These are phyloP conservation scores for Pueraria montana DNA, from an alignment of 306 rosid species.

Conservation along the genomic window DNA sequence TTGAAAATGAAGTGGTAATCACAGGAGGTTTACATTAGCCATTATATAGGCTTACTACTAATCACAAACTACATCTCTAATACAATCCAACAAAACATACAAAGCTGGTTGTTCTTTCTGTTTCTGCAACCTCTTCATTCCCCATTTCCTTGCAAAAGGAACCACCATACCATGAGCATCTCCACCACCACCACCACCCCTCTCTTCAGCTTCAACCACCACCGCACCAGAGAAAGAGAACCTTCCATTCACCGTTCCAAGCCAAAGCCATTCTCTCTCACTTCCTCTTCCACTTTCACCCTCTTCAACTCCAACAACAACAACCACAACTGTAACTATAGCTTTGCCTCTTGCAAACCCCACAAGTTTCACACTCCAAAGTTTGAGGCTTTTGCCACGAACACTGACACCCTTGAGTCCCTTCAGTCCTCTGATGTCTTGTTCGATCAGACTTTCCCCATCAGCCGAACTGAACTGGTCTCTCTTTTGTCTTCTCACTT, in stretches of 20 bases:
- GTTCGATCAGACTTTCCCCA: conserved; percentile 63
- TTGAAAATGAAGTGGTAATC: too few species aligned
- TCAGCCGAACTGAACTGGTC: conserved; percentile 68
- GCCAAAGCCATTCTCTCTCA: conserved; percentile 50
- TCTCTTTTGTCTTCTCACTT: not conserved
- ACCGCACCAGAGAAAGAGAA: conserved; percentile 30
- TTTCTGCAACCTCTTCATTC: not conserved
- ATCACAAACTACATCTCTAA: too few species aligned
- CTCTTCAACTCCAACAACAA: conserved; percentile 37
- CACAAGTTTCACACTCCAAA: conserved; percentile 46
- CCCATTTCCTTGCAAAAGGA: conserved; percentile 44
- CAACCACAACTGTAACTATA: conserved; percentile 15
- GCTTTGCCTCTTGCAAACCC: conserved; percentile 53
- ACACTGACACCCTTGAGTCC: conserved; percentile 55
- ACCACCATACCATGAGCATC: conserved; percentile 70
- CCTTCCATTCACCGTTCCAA: conserved; percentile 30
- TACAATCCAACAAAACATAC: not conserved
- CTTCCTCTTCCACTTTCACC: conserved; percentile 43
- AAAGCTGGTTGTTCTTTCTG: not conserved
- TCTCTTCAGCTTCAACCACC: conserved; percentile 52
- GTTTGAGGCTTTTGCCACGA: conserved; percentile 56
- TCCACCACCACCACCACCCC: conserved; percentile 59
- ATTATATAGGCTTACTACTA: too few species aligned
- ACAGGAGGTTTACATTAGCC: too few species aligned
- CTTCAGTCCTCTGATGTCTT: conserved; percentile 56